Evolutionary conservation across 805 yeast species (phyloP).

Genomic region (Kazachstania viticola): DNA sequence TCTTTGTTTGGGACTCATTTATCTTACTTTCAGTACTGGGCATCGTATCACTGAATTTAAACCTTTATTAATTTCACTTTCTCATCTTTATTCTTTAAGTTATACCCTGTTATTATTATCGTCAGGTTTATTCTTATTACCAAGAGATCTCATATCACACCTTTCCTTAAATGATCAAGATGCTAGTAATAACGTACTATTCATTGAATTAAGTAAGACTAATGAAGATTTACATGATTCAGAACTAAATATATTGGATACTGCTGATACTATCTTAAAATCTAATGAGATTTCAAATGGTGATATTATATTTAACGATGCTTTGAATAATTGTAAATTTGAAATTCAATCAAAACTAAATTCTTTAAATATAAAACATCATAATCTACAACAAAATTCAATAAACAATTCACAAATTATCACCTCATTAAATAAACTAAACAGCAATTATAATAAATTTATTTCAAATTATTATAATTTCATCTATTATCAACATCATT

Average conservation of each 20-base stretch:
- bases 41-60: conserved; percentile 18
- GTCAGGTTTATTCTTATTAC: conserved; percentile 20
- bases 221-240: conserved; percentile 25
- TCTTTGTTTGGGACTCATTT: conserved; percentile 15
- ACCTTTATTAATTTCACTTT: conserved; percentile 21
- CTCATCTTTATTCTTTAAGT: conserved; percentile 24
- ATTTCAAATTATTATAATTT: conserved; percentile 21
- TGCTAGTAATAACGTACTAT: conserved; percentile 14
- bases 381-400: conserved; percentile 1
- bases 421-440: conserved; percentile 14
- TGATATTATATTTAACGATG: conserved; percentile 15
- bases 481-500: conserved; percentile 17
- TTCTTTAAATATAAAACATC: conserved; percentile 7
- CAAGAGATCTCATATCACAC: conserved; percentile 12
- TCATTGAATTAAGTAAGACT: conserved; percentile 21
- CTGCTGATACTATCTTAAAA: conserved; percentile 15
- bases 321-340: conserved; percentile 17
- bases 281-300: conserved; percentile 11
- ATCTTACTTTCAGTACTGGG: conserved; percentile 16
- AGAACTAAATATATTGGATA: conserved; percentile 18
- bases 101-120: conserved; percentile 20
- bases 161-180: conserved; percentile 6
- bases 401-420: conserved; percentile 3
- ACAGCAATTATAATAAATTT: conserved; percentile 20
- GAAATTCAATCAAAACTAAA: conserved; percentile 17